Evolutionary conservation across 1,139 yeast genomes (phyloP).

Genomic region (Ogataea hybrid): DNA sequence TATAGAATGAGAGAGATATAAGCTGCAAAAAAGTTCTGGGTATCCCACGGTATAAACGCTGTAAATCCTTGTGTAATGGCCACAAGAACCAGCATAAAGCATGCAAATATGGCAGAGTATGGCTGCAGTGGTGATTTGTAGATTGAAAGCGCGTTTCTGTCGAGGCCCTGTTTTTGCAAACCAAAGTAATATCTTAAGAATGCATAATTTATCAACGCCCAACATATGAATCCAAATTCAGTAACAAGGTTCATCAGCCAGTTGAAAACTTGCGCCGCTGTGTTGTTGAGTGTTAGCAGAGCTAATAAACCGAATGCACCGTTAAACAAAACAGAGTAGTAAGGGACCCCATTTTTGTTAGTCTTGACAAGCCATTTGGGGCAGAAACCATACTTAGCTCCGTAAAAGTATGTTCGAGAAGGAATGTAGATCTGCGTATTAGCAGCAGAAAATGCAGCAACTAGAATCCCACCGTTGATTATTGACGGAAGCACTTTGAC

Average conservation of each 20-base stretch:
- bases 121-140: slow-evolving; percentile 68
- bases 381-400: slow-evolving; percentile 60
- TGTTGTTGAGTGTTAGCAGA: slow-evolving; percentile 59
- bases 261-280: slow-evolving; percentile 68
- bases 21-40: slow-evolving; percentile 67
- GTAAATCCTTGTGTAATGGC: slow-evolving; percentile 70
- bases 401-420: slow-evolving; percentile 66
- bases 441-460: slow-evolving; percentile 75
- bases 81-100: slow-evolving; percentile 47
- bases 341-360: slow-evolving; percentile 67
- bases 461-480: slow-evolving; percentile 70
- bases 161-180: slow-evolving; percentile 54
- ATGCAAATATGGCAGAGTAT: slow-evolving; percentile 58
- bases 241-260: slow-evolving; percentile 85
- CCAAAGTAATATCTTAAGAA: slow-evolving; percentile 70
- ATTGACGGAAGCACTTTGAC: slow-evolving; percentile 67
- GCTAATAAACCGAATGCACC: slow-evolving; percentile 57
- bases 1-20: slow-evolving; percentile 62
- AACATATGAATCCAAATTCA: slow-evolving; percentile 70
- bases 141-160: slow-evolving; percentile 62
- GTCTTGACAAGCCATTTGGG: slow-evolving; percentile 54
- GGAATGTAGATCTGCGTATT: slow-evolving; percentile 78
- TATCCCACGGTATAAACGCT: slow-evolving; percentile 55
- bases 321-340: slow-evolving; percentile 51
- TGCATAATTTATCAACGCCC: slow-evolving; percentile 66